Evolutionary conservation across 352 stramenopile species (phyloP).

Genomic region (Globisporangium orthogonon): DNA sequence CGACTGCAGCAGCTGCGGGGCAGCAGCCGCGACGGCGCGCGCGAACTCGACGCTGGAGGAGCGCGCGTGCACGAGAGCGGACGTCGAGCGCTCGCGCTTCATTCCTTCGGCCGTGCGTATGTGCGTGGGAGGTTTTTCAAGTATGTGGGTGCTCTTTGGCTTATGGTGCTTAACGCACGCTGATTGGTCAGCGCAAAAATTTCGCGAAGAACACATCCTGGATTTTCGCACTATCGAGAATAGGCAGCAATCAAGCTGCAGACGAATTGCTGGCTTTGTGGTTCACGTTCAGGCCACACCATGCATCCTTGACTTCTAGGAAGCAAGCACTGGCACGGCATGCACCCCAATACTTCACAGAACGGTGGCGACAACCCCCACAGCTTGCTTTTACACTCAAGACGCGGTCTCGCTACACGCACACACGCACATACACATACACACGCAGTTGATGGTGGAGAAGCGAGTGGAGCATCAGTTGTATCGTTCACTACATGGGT

Average conservation of each 20-base stretch:
- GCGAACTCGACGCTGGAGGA: constrained; percentile 15
- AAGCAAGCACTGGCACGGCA: too few species aligned
- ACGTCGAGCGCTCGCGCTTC: constrained; percentile 41
- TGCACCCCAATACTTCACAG: too few species aligned
- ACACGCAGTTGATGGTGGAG: background rate
- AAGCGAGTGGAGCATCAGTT: constrained; percentile 59
- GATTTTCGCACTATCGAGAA: background rate
- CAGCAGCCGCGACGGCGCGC: constrained; percentile 2
- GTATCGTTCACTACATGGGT: constrained; percentile 62
- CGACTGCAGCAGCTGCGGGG: constrained; percentile 8
- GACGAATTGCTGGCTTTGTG: background rate
- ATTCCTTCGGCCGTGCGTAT: constrained; percentile 10
- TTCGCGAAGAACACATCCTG: background rate
- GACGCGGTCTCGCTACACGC: background rate
- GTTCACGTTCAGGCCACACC: background rate
- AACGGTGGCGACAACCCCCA: too few species aligned
- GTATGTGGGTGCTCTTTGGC: too few species aligned
- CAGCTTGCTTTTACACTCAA: background rate
- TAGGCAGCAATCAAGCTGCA: background rate
- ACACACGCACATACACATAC: background rate
- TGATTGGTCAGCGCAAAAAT: background rate
- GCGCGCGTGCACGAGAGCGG: constrained; percentile 17
- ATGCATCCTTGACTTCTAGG: too few species aligned
- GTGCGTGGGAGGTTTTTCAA: too few species aligned
- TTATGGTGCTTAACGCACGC: background rate